These are phyloP conservation scores for Sporothrix inflata DNA, from an alignment of 2,329 filamentous ascomycete species.

Conservation along the genomic window DNA sequence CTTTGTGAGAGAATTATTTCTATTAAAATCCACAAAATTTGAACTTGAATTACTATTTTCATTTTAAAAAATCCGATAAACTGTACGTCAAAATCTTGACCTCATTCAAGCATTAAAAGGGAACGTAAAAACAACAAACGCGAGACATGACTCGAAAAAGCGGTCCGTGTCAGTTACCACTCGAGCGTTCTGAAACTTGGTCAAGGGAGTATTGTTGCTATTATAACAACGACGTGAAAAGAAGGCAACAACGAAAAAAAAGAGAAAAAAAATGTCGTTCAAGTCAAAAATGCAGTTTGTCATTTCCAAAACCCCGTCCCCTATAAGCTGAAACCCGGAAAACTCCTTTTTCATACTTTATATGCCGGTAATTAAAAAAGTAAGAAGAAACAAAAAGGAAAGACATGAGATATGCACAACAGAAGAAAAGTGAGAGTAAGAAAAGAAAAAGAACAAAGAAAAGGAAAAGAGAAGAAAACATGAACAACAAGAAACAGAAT, in stretches of 20 bases:
- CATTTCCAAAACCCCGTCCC: constrained; percentile 15
- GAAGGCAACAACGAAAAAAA: neutral
- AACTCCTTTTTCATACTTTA: constrained; percentile 22
- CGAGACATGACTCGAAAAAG: constrained; percentile 4
- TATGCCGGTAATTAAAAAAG: constrained; percentile 21
- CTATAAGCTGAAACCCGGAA: constrained; percentile 24
- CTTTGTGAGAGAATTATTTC: too few species aligned
- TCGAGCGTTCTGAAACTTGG: neutral
- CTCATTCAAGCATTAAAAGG: neutral
- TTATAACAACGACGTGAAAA: neutral
- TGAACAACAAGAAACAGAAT: neutral
- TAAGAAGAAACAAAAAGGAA: neutral
- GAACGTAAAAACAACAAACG: neutral
- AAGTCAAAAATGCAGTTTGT: constrained; percentile 4
- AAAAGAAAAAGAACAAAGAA: neutral
- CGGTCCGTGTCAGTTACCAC: neutral
- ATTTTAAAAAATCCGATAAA: too few species aligned
- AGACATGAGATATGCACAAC: constrained; percentile 17
- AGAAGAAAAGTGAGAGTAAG: neutral
- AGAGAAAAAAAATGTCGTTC: neutral
- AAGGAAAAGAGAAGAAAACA: neutral
- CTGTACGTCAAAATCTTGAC: too few species aligned
- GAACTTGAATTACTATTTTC: too few species aligned
- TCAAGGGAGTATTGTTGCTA: neutral
- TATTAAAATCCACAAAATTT: too few species aligned